A percentile compares a stretch with the other conserved stretches of the same genome.
Evolutionary conservation across 805 yeast genomes (phyloP).

Genomic region (Huiozyma sinensis): DNA sequence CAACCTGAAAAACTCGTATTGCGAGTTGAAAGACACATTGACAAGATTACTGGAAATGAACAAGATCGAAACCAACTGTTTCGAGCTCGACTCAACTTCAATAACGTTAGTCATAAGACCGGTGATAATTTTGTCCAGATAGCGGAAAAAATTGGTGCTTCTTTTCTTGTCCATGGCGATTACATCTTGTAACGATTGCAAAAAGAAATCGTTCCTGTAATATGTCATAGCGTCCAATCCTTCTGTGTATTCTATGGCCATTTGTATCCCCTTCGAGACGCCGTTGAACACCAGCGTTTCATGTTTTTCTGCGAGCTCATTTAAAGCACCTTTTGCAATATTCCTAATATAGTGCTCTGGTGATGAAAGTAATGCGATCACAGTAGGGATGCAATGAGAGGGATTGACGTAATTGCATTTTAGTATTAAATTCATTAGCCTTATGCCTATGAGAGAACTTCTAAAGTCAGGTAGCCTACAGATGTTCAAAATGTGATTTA

Average conservation of each 20-base stretch:
- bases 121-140: slow-evolving; percentile 8
- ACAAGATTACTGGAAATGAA: slow-evolving; percentile 17
- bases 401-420: slow-evolving; percentile 70
- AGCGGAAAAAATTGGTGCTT: slow-evolving; percentile 10
- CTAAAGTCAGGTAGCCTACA: slow-evolving; percentile 39
- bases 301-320: slow-evolving; percentile 48
- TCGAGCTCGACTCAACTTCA: slow-evolving; percentile 4
- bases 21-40: slow-evolving; percentile 10
- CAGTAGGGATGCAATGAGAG: slow-evolving; percentile 52
- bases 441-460: slow-evolving; percentile 40
- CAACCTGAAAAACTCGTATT: slow-evolving; percentile 14
- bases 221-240: slow-evolving; percentile 2
- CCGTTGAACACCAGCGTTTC: slow-evolving; percentile 61
- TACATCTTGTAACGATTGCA: slow-evolving; percentile 11
- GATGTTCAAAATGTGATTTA: slow-evolving; percentile 36
- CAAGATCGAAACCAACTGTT: slow-evolving; percentile 9
- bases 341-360: slow-evolving; percentile 32
- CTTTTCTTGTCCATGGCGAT: slow-evolving; percentile 12
- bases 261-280: slow-evolving; percentile 50
- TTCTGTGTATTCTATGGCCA: slow-evolving; percentile 37
- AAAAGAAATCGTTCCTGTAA: slow-evolving; percentile 8
- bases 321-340: slow-evolving; percentile 44
- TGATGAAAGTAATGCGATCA: slow-evolving; percentile 60
- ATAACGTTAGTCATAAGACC: slow-evolving; percentile 6
- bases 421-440: slow-evolving; percentile 45